A percentile compares a stretch with the other conserved stretches of the same genome.
Conservation (phyloP, 805 yeast genomes). For the Saccharomycopsis sp. region DNA sequence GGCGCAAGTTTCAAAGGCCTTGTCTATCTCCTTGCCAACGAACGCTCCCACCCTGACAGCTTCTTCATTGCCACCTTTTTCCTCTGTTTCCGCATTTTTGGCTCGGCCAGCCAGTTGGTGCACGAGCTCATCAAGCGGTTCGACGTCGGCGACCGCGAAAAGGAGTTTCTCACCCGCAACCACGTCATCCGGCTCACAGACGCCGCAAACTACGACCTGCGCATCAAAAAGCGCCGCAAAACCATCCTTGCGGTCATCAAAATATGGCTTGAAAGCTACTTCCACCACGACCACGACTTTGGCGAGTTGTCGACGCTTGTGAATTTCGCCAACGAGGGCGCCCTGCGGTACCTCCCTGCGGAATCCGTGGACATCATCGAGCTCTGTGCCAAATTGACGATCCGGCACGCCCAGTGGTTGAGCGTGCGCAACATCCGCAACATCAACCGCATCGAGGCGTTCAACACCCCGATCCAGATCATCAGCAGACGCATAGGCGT, state of each 20-base stretch:
- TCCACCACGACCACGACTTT: constrained; percentile 64
- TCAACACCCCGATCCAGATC: constrained; percentile 13
- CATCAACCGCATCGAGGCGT: constrained; percentile 7
- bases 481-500: constrained; percentile 19
- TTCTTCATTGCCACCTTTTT: constrained; percentile 70
- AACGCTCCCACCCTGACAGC: constrained; percentile 52
- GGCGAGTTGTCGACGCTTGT: constrained; percentile 59
- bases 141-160: constrained; percentile 38
- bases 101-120: constrained; percentile 57
- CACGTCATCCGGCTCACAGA: constrained; percentile 12
- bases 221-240: constrained; percentile 54
- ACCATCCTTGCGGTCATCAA: constrained; percentile 63
- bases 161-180: constrained; percentile 13
- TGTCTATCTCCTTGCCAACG: constrained; percentile 61
- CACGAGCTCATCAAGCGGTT: constrained; percentile 63
- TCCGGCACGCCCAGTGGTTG: constrained; percentile 37
- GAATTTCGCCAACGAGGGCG: constrained; percentile 74
- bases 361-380: constrained; percentile 60
- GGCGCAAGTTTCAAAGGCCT: constrained; percentile 72
- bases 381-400: constrained; percentile 52
- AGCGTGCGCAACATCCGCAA: constrained; percentile 31
- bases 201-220: constrained; percentile 28
- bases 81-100: constrained; percentile 66
- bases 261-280: constrained; percentile 85
- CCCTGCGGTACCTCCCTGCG: constrained; percentile 52